phyloP scores from a whole-genome alignment of 495 filamentous ascomycete genomes.

The Clavariopsis aquatica region DNA sequence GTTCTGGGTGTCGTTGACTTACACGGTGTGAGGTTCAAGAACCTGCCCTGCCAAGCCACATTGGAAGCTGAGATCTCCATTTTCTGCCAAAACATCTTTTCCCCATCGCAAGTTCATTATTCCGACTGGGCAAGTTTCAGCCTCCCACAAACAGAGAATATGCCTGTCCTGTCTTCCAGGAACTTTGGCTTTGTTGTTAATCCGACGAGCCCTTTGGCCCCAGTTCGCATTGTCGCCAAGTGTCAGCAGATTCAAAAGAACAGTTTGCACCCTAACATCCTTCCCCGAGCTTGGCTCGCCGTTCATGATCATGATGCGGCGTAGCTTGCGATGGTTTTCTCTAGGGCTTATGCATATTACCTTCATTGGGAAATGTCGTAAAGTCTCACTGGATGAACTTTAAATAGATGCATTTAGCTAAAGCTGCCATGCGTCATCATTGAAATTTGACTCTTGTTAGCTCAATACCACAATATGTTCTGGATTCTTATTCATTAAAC shows the following conservation, averaged over 20 bases:
- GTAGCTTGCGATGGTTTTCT: background rate
- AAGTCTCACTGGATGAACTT: background rate
- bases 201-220: background rate
- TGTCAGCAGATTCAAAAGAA: background rate
- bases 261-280: background rate
- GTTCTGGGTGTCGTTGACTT: background rate
- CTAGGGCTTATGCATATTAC: background rate
- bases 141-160: background rate
- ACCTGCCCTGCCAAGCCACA: background rate
- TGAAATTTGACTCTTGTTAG: background rate
- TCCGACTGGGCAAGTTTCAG: background rate
- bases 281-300: background rate
- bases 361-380: background rate
- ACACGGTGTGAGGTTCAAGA: background rate
- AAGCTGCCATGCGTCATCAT: background rate
- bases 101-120: no score
- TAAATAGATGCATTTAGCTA: background rate
- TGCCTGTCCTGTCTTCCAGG: background rate
- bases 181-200: background rate
- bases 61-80: background rate
- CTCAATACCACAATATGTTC: background rate
- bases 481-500: background rate
- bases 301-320: background rate
- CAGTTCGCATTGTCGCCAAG: background rate
- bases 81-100: background rate